A percentile compares a stretch with the other conserved stretches of the same genome.
Conservation (phyloP, 2,329 filamentous ascomycete genomes). For the Stachybotrys chlorohalonatus region DNA sequence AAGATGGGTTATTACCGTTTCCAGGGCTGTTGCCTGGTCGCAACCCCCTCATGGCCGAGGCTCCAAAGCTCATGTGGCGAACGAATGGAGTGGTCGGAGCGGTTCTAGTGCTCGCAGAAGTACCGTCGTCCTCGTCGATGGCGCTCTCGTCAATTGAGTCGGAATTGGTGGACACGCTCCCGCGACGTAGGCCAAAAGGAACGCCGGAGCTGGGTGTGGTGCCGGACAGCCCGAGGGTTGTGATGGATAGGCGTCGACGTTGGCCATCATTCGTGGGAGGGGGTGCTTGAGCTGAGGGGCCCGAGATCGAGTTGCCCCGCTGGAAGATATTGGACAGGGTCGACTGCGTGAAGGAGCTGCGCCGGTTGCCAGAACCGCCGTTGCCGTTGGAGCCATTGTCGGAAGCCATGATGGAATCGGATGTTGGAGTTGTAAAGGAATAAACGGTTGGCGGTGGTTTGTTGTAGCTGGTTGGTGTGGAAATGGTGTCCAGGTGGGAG, state of each 20-base stretch:
- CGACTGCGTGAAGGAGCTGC: constrained; percentile 48
- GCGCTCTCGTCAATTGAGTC: constrained; percentile 63
- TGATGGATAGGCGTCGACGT: constrained; percentile 64
- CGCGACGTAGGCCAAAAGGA: constrained; percentile 47
- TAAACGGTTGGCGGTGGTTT: constrained; percentile 12
- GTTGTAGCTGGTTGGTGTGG: constrained; percentile 13
- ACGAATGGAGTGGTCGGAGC: constrained; percentile 66
- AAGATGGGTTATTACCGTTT: constrained; percentile 49
- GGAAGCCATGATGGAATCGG: constrained; percentile 19
- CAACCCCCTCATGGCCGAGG: constrained; percentile 57
- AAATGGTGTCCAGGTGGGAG: constrained; percentile 2
- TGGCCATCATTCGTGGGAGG: constrained; percentile 43
- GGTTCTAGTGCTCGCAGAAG: constrained; percentile 39
- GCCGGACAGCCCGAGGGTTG: constrained; percentile 65
- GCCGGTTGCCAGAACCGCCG: constrained; percentile 36
- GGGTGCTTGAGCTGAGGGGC: constrained; percentile 22
- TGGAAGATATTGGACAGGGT: constrained; percentile 51
- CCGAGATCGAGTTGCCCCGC: constrained; percentile 42
- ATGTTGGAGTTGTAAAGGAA: not conserved
- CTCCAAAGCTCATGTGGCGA: constrained; percentile 84
- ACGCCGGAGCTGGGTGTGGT: constrained; percentile 51
- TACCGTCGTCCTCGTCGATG: constrained; percentile 58
- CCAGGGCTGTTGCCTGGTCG: constrained; percentile 49
- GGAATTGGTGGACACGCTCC: constrained; percentile 62
- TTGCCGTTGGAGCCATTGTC: constrained; percentile 23